Base-by-base conservation (phyloP, 73 alveolate genomes). In the Paramecium primaurelia region DNA sequence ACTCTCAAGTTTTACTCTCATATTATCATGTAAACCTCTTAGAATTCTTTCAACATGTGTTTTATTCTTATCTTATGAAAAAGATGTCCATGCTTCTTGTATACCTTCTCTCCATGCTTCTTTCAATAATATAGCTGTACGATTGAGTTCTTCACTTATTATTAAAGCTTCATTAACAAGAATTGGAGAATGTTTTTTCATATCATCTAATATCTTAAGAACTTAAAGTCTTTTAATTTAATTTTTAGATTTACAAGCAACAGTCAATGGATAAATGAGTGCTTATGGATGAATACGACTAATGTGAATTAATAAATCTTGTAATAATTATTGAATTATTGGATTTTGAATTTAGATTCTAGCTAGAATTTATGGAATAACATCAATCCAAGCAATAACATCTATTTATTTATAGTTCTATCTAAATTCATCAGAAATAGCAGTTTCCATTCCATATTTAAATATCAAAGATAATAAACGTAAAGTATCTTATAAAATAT, bases 81-180 rank as follows among this genome's bases (percentile, higher is more conserved):
- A 97, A 14, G 96, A 73, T 58, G 96, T 92, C 51, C 99, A 97
- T 14, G 99, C 99, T 75, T 98, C 99, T 89, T 98, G 97, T 38
- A 98, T 96, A 0, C 99, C 99, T 92, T 98, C 99, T 51, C 95
- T 86, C 99, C 99, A 98, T 68, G 95, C 92, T 92, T 98, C 99
- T 86, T 97, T 95, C 71, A 95, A 86, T 59, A 97, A 94, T 44
- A 98, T 94, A 4, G 99, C 99, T 40, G 98, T 93, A 86, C 99
- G 90, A 77, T 97, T 96, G 28, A 98, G 95, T 94, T 98, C 99
- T 75, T 96, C 95, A 12, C 99, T 93, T 9, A 98, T 96, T 68
- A 95, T 64, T 59, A 96, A 86, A 16, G 99, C 97, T 77, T 98
- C 98, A 49, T 95, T 96, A 42, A 98, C 97, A 45, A 98, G 95